Percentiles rank a stretch among this genome's conserved stretches.
Evolutionary conservation across 352 stramenopile species (phyloP).

Genomic region (Globisporangium irregulare): DNA sequence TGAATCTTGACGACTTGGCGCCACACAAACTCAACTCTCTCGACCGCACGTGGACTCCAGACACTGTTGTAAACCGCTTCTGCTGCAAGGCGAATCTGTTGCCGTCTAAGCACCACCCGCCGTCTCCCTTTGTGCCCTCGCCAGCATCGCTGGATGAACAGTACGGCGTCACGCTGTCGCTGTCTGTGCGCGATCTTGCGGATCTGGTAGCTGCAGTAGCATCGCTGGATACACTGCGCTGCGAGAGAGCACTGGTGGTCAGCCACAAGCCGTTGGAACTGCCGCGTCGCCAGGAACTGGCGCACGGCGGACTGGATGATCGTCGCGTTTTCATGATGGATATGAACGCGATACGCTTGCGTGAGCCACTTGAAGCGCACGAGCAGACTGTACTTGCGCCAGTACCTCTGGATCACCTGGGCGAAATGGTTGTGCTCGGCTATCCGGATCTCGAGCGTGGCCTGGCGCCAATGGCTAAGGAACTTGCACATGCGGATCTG

Average conservation of each 20-base stretch:
- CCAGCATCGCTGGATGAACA: conserved; percentile 25
- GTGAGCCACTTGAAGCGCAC: conserved; percentile 20
- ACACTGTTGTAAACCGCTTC: not conserved
- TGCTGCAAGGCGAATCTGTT: conserved; percentile 7
- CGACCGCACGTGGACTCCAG: conserved; percentile 16
- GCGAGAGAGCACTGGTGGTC: conserved; percentile 16
- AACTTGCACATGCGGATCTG: conserved; percentile 8
- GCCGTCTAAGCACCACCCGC: conserved; percentile 3
- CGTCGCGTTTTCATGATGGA: conserved; percentile 21
- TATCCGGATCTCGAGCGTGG: conserved; percentile 13
- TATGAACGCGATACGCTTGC: conserved; percentile 18
- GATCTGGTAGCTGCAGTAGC: conserved; percentile 26
- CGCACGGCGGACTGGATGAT: conserved; percentile 25
- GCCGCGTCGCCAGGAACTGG: conserved; percentile 16
- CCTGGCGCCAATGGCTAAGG: conserved; percentile 16
- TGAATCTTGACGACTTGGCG: conserved; percentile 17
- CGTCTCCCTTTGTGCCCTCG: conserved; percentile 20
- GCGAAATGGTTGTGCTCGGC: conserved; percentile 22
- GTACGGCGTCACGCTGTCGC: conserved; percentile 6
- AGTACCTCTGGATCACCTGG: conserved; percentile 25
- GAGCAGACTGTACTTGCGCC: conserved; percentile 23
- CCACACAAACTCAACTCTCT: conserved; percentile 5
- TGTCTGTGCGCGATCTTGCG: conserved; percentile 23
- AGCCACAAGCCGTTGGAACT: conserved; percentile 18
- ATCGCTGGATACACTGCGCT: conserved; percentile 22